phyloP scores from a whole-genome alignment of 345 rosid species.

The Viola odorata region DNA sequence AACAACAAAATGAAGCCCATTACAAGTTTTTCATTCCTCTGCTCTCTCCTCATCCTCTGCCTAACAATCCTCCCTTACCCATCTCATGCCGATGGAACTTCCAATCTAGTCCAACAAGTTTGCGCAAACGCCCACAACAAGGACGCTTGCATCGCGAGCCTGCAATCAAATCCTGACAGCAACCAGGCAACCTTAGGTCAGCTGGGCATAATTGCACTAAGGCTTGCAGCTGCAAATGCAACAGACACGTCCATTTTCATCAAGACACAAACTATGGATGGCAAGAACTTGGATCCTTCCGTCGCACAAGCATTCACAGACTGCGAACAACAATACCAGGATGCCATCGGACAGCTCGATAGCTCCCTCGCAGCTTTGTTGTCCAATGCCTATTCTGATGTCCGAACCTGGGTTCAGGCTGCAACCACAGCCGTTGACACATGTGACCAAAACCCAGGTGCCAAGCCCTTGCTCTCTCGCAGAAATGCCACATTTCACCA shows the following conservation, averaged over 20 bases:
- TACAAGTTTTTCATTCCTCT: slow-evolving; percentile 13
- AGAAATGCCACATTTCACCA: slow-evolving; percentile 36
- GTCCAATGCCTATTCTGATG: slow-evolving; percentile 30
- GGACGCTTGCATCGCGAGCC: slow-evolving; percentile 43
- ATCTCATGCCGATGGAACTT: not conserved
- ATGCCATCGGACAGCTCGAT: slow-evolving; percentile 57
- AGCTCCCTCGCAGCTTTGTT: slow-evolving; percentile 48
- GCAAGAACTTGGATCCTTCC: slow-evolving; percentile 31
- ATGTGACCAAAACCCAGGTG: slow-evolving; percentile 36
- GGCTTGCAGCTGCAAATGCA: slow-evolving; percentile 40
- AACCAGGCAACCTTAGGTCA: slow-evolving; percentile 31
- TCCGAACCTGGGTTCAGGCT: slow-evolving; percentile 33
- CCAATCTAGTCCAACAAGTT: slow-evolving; percentile 18
- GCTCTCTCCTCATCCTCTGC: slow-evolving; percentile 14
- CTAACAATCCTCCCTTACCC: slow-evolving; percentile 8
- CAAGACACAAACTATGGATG: slow-evolving; percentile 14
- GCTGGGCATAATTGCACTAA: slow-evolving; percentile 45
- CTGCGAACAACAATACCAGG: slow-evolving; percentile 47
- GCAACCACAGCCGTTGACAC: slow-evolving; percentile 38
- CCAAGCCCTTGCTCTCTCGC: slow-evolving; percentile 21
- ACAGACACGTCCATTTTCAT: slow-evolving; percentile 34
- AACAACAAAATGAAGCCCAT: slow-evolving; percentile 21
- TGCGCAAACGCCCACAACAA: slow-evolving; percentile 37
- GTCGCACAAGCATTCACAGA: slow-evolving; percentile 53
- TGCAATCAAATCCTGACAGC: slow-evolving; percentile 35